Base-by-base conservation (phyloP, 495 filamentous ascomycete species). In the Hypoxylon lienhwacheense region DNA sequence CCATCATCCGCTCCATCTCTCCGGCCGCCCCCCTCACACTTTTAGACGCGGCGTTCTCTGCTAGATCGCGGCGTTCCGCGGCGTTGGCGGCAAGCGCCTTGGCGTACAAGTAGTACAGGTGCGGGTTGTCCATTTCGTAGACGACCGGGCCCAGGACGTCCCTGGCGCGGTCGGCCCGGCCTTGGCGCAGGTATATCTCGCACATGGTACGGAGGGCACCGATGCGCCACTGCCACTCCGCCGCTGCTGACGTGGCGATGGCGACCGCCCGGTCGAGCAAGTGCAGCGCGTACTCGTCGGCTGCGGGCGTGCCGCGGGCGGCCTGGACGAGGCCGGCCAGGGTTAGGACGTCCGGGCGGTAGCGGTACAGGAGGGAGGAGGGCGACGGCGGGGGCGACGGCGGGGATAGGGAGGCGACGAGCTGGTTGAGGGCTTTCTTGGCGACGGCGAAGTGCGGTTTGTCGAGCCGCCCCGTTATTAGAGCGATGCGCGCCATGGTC, bases 31-130 rank as follows among this genome's bases (percentile, higher is more conserved):
- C 50, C 2, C 6, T 8, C 7, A 53, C 28, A 5, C 62, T 63
- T 40, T 64, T 64, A 6, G 66, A 28, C 0, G 67, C 70, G 12
- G 68, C 72, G 26, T 51, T 65, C 26, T 61, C 29, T 14, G 75
- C 46, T 29, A 51, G 62, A 0, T 21, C 29, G 17, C 47, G 32
- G 5, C 60, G 47, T 47, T 63, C 45, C 7, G 54, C 41, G n/a
- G 57, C 53, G 15, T 26, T 34, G 0, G 1, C 1, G 11, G 47
- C 55, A 14, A 72, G 59, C 33, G 70, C 37, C 41, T 49, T 48
- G 16, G 64, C 71, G 11, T 70, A 50, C 59, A 47, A 47, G 24
- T 36, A 34, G 21, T 61, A 66, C 1, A 43, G 61, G 0, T 47
- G 36, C 4, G 55, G 31, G 19, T 24, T 41, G 43, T 70, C 70